phyloP scores from a whole-genome alignment of 225 moss, liverwort and hornwort genomes.

The Bryum argenteum region DNA sequence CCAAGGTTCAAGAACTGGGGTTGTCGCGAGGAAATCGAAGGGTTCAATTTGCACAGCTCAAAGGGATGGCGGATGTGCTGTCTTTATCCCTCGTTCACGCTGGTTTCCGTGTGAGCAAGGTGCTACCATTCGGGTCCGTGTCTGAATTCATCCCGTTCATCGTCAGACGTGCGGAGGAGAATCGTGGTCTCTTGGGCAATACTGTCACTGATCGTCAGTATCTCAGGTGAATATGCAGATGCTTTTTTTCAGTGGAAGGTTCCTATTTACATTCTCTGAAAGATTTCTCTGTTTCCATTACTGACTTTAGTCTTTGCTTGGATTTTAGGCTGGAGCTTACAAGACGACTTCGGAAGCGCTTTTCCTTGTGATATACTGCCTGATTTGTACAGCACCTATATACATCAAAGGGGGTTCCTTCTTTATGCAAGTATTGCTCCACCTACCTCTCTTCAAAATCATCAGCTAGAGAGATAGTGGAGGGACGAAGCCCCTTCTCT shows the following conservation, averaged over 20 bases:
- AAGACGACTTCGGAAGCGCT: constrained; percentile 35
- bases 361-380: constrained; percentile 24
- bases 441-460: too few species aligned
- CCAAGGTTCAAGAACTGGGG: constrained; percentile 67
- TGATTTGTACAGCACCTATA: too few species aligned
- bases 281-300: background rate
- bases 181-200: constrained; percentile 79
- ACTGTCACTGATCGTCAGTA: constrained; percentile 59
- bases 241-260: background rate
- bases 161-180: constrained; percentile 83
- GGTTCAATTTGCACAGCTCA: constrained; percentile 87
- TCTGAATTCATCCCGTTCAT: constrained; percentile 77
- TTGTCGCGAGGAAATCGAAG: constrained; percentile 62
- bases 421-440: too few species aligned
- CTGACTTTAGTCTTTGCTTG: constrained; percentile 22
- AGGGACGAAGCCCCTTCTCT: too few species aligned
- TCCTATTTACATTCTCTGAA: constrained; percentile 10
- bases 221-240: constrained; percentile 49
- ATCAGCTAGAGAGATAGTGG: too few species aligned
- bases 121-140: constrained; percentile 78
- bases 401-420: too few species aligned
- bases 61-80: constrained; percentile 93
- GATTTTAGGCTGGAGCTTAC: constrained; percentile 42
- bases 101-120: constrained; percentile 91
- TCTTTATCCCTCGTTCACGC: constrained; percentile 75